Evolutionary conservation across 805 yeast species (phyloP).

Genomic region (Kregervanrija delftensis): DNA sequence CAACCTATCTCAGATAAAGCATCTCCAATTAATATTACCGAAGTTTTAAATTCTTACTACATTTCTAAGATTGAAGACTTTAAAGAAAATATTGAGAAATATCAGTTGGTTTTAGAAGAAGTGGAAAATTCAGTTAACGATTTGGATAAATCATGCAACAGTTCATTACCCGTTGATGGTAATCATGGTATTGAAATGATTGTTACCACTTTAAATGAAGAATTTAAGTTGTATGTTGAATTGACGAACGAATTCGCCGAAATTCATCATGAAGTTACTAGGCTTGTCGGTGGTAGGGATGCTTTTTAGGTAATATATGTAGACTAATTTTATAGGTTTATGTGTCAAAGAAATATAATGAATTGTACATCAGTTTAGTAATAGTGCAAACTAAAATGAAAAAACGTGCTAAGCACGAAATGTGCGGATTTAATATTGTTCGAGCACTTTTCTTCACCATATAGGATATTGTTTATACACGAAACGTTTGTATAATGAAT

Average conservation of each 20-base stretch:
- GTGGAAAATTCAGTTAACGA: slow-evolving; percentile 62
- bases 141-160: slow-evolving; percentile 34
- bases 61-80: slow-evolving; percentile 37
- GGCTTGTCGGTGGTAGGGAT: slow-evolving; percentile 15
- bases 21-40: slow-evolving; percentile 39
- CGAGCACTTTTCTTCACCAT: too few species aligned
- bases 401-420: too few species aligned
- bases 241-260: slow-evolving; percentile 69
- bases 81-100: slow-evolving; percentile 40
- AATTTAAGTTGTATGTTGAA: slow-evolving; percentile 66
- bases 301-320: slow-evolving; percentile 10
- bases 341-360: background rate
- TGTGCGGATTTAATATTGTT: too few species aligned
- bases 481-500: background rate
- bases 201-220: slow-evolving; percentile 58
- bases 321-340: background rate
- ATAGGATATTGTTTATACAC: too few species aligned
- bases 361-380: background rate
- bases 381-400: too few species aligned
- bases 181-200: slow-evolving; percentile 40
- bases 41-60: slow-evolving; percentile 47
- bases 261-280: slow-evolving; percentile 48
- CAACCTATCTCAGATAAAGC: slow-evolving; percentile 29
- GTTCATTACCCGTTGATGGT: slow-evolving; percentile 24
- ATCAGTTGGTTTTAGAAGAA: slow-evolving; percentile 39